A percentile compares a stretch with the other conserved stretches of the same genome.
Conservation (phyloP, 305 asterid species). For the Fraxinus floribunda region DNA sequence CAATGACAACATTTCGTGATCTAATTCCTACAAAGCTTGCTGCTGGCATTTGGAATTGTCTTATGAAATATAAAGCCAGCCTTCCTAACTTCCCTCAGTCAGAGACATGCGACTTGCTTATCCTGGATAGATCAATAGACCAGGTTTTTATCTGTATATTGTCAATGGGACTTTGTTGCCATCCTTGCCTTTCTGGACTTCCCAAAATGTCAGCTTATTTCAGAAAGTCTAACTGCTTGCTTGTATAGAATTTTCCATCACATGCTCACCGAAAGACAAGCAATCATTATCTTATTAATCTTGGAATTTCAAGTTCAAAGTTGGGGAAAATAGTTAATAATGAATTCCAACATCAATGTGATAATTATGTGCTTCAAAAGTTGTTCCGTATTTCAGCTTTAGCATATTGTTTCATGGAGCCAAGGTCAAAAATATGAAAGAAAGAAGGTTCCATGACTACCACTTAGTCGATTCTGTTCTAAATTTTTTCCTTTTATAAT, state of each 20-base stretch:
- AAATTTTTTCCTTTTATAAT: background rate
- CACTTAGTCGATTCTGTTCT: background rate
- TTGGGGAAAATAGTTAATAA: background rate
- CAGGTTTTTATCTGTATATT: constrained; percentile 54
- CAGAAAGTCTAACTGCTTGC: background rate
- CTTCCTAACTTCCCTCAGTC: constrained; percentile 82
- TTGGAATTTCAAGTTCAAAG: background rate
- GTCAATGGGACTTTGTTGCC: background rate
- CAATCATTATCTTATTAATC: background rate
- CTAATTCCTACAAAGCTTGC: constrained; percentile 97
- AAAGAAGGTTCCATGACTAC: background rate
- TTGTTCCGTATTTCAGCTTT: background rate
- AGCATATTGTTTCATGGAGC: background rate
- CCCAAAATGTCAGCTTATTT: background rate
- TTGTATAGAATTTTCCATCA: background rate
- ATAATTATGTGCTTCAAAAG: background rate
- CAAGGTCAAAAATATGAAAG: background rate
- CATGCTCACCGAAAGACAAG: background rate
- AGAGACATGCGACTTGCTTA: constrained; percentile 97
- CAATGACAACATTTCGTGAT: constrained; percentile 95
- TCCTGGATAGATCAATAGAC: constrained; percentile 93
- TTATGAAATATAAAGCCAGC: constrained; percentile 78
- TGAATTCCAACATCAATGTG: background rate
- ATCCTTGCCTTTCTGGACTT: background rate
- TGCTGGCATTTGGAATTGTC: constrained; percentile 89